Percentiles rank a stretch among this genome's conserved stretches.
These are phyloP conservation scores for Penicillium psychrofluorescens DNA, from an alignment of 495 filamentous ascomycete species.

Conservation along the genomic window DNA sequence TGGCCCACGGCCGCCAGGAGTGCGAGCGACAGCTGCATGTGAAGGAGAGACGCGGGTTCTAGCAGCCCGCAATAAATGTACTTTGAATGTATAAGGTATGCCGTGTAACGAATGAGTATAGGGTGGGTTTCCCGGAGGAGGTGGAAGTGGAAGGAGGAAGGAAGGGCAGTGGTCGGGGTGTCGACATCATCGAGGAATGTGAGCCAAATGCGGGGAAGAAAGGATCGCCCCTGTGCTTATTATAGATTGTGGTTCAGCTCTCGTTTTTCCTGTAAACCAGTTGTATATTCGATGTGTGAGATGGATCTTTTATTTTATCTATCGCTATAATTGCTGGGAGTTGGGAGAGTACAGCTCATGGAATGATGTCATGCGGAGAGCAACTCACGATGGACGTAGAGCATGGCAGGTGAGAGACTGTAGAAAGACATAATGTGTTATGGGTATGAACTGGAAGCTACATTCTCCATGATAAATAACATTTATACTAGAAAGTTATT, in stretches of 20 bases:
- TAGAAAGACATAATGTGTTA: background rate
- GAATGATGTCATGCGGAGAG: constrained; percentile 24
- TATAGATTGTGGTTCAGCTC: too few species aligned
- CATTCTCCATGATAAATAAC: too few species aligned
- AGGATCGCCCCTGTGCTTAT: background rate
- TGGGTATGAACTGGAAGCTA: too few species aligned
- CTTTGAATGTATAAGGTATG: background rate
- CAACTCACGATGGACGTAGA: background rate
- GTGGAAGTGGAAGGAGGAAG: too few species aligned
- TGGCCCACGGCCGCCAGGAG: constrained; percentile 27
- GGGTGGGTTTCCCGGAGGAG: background rate
- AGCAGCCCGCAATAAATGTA: background rate
- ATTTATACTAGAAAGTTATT: too few species aligned
- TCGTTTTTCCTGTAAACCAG: too few species aligned
- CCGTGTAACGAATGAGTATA: constrained; percentile 5
- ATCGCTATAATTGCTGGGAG: background rate
- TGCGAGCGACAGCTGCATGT: constrained; percentile 27
- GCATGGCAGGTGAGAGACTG: background rate
- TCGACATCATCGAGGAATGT: background rate
- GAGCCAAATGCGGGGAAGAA: constrained; percentile 18
- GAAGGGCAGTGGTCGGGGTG: too few species aligned
- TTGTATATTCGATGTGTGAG: too few species aligned
- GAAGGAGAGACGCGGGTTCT: background rate
- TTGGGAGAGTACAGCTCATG: background rate
- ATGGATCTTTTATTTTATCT: background rate